Percentiles rank a stretch among this genome's conserved stretches.
phyloP scores from a whole-genome alignment of 2,329 filamentous ascomycete genomes.

The Alternaria angustiovoidea region DNA sequence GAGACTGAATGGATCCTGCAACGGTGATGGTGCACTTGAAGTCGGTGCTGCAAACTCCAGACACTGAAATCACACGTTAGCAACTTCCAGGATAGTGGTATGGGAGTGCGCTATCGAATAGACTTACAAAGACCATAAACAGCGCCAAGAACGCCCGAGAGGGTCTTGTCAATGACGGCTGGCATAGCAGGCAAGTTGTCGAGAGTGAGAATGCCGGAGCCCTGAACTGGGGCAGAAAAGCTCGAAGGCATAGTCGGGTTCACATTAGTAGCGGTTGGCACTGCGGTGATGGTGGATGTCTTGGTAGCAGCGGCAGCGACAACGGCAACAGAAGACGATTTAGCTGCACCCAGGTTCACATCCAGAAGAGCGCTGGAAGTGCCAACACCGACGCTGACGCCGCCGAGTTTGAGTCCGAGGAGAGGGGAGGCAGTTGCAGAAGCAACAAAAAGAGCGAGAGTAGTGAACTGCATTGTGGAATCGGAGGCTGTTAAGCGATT shows the following conservation, averaged over 20 bases:
- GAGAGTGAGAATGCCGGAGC: constrained; percentile 4
- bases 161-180: constrained; percentile 9
- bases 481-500: constrained; percentile 1
- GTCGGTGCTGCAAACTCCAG: constrained; percentile 5
- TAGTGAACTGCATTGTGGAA: constrained; percentile 9
- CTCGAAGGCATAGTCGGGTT: constrained; percentile 4
- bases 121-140: constrained; percentile 6
- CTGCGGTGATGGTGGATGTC: not conserved
- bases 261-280: not conserved
- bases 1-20: constrained; percentile 11
- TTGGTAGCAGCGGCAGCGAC: not conserved
- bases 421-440: constrained; percentile 6
- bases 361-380: constrained; percentile 2
- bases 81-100: not conserved
- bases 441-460: constrained; percentile 6
- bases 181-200: constrained; percentile 12
- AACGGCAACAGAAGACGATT: not conserved
- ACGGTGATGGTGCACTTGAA: constrained; percentile 9
- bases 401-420: constrained; percentile 2
- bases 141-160: constrained; percentile 3
- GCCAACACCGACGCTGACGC: constrained; percentile 2
- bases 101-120: not conserved
- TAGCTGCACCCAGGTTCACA: not conserved
- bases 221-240: constrained; percentile 12
- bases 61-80: not conserved